Evolutionary conservation across 2,329 filamentous ascomycete genomes (phyloP).

Genomic region (Paracoccidioides brasiliensis): DNA sequence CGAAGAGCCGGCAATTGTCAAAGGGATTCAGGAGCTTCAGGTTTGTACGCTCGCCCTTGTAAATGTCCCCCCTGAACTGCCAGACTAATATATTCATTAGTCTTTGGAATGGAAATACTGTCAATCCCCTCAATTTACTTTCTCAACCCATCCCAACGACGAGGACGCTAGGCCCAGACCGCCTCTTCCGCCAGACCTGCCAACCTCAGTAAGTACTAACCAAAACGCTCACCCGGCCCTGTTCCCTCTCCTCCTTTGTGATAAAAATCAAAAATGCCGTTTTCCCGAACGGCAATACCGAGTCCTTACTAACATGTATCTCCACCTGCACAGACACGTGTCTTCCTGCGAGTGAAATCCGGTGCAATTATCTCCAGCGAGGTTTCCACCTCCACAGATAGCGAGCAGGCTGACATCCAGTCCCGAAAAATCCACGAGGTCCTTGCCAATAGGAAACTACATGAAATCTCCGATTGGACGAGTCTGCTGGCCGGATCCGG

Average conservation of each 20-base stretch:
- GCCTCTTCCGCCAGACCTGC: conserved; percentile 36
- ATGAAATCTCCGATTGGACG: conserved; percentile 36
- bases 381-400: conserved; percentile 26
- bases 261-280: not conserved
- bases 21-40: conserved; percentile 45
- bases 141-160: conserved; percentile 49
- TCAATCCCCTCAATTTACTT: conserved; percentile 74
- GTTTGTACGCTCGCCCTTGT: conserved; percentile 29
- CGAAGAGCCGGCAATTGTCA: conserved; percentile 40
- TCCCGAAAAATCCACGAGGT: conserved; percentile 19
- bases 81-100: conserved; percentile 18
- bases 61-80: not conserved
- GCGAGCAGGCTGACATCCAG: conserved; percentile 21
- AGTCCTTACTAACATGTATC: not conserved
- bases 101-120: conserved; percentile 58
- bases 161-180: conserved; percentile 47
- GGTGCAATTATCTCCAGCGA: conserved; percentile 29
- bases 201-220: conserved; percentile 29
- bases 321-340: conserved; percentile 22
- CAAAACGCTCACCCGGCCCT: conserved; percentile 1
- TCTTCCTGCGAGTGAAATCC: conserved; percentile 29
- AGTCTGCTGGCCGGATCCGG: conserved; percentile 7
- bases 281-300: not conserved
- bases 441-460: conserved; percentile 32
- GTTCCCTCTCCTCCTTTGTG: not conserved